Evolutionary conservation across 1,284 basidiomycete genomes (phyloP).

Genomic region (Wolfiporia cocos): DNA sequence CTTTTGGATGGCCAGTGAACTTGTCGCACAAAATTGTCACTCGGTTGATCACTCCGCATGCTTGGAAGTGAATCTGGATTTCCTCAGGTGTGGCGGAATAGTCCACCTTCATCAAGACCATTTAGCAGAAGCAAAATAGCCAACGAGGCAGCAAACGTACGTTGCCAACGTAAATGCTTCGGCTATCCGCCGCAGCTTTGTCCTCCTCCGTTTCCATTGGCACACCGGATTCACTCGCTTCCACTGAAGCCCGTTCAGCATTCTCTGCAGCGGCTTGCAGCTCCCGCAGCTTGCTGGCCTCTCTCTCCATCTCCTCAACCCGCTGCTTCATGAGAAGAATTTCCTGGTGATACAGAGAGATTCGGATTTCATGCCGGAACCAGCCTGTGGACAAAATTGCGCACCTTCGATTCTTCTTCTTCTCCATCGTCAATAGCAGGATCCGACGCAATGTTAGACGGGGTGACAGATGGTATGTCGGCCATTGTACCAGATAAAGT

Average conservation of each 20-base stretch:
- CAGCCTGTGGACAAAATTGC: no score
- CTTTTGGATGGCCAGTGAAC: slow-evolving; percentile 99
- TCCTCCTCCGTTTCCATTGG: slow-evolving; percentile 76
- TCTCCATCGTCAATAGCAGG: slow-evolving; percentile 27
- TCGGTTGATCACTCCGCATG: slow-evolving; percentile 97
- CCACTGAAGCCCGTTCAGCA: slow-evolving; percentile 34
- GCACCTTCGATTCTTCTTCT: slow-evolving; percentile 33
- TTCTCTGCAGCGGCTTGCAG: slow-evolving; percentile 86
- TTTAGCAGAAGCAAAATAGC: background rate
- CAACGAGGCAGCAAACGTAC: slow-evolving; percentile 44
- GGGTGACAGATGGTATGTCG: slow-evolving; percentile 24
- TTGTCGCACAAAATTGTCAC: slow-evolving; percentile 99
- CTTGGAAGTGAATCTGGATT: slow-evolving; percentile 96
- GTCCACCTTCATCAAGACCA: slow-evolving; percentile 70
- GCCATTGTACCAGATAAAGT: slow-evolving; percentile 22
- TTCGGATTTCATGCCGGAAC: no score
- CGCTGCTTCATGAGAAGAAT: slow-evolving; percentile 88
- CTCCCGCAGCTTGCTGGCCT: slow-evolving; percentile 85
- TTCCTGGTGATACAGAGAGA: no score
- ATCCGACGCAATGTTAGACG: slow-evolving; percentile 22
- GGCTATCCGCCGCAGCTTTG: slow-evolving; percentile 71
- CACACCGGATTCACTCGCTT: slow-evolving; percentile 33
- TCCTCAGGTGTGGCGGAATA: slow-evolving; percentile 98
- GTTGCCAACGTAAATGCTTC: slow-evolving; percentile 97
- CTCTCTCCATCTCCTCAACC: slow-evolving; percentile 89